Evolutionary conservation across 2,329 filamentous ascomycete genomes (phyloP), one percentile per base, ranked within the genome.

Genomic region (Pestalotiopsis fici): DNA sequence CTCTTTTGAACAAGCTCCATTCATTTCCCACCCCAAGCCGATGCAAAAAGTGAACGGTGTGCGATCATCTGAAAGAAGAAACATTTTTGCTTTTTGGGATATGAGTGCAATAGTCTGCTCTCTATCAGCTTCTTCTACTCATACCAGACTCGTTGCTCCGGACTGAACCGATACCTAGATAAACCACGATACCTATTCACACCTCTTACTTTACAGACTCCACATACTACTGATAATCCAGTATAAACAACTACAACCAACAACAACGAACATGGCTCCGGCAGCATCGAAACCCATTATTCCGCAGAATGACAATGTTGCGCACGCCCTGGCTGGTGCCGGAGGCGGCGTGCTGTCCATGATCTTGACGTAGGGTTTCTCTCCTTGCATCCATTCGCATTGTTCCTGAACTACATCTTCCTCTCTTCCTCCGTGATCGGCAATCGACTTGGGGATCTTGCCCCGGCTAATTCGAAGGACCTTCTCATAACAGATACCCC

Each of bases 261-360:
- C 15, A 47, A 55, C 21, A 25, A 21, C n/a, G 23, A 66, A 28
- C 28, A 74, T 76, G 73, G 70, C 73, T 59, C 73, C 75, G 21
- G 76, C 81, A 69, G 79, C 86, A 64, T 84, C 85, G 66, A 91
- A 91, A 73, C 84, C 90, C 59, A 87, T 89, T 59, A 83, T 91
- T 59, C 93, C 95, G 70, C 94, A 97, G 76, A 96, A 95, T 78
- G 95, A 98, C 86, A 98, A 98, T 85, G 94, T 98, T 77, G 94
- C 95, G 67, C 95, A 98, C 83, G 95, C 95, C 69, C 88, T 98
- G 68, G 93, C 95, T 66, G 95, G 95, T 72, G 93, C 95, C 63
- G 96, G 96, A 73, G 96, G 96, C 73, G 96, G 96, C 68, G 91
- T 99, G 67, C 84, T 98, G 68, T 97, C 96, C 73, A 99, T 98